Conservation (phyloP, 805 yeast genomes). For the Saturnispora sekii region DNA sequence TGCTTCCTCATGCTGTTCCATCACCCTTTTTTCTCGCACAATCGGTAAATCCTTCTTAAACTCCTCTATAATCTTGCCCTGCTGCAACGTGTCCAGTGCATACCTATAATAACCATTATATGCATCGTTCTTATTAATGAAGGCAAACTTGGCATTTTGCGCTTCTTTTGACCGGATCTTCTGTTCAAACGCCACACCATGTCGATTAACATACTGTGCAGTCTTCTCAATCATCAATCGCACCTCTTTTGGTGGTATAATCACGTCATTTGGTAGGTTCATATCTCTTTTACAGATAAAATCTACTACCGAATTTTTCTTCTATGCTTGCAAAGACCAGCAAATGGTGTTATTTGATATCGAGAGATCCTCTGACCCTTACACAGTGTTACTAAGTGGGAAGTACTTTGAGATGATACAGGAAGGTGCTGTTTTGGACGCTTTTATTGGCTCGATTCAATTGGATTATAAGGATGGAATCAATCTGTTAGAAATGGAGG, state of each 20-base stretch:
- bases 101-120: constrained; percentile 49
- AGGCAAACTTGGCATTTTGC: constrained; percentile 48
- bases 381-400: too few relatives aligned
- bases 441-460: too few relatives aligned
- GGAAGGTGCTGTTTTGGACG: too few relatives aligned
- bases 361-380: too few relatives aligned
- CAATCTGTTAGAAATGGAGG: neutral
- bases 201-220: constrained; percentile 55
- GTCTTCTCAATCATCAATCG: constrained; percentile 57
- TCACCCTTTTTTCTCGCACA: neutral
- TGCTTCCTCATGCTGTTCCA: neutral
- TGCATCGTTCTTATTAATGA: constrained; percentile 45
- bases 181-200: constrained; percentile 58
- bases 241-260: constrained; percentile 45
- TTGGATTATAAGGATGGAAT: neutral
- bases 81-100: constrained; percentile 28
- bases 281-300: neutral
- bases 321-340: neutral
- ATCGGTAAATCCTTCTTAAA: constrained; percentile 13
- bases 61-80: too few relatives aligned
- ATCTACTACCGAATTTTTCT: neutral
- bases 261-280: constrained; percentile 29
- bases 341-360: too few relatives aligned
- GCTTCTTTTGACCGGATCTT: constrained; percentile 40
- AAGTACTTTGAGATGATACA: too few relatives aligned